Evolutionary conservation across 148 eudicot genomes (phyloP), one percentile per base, ranked within the genome.

Genomic region (Vaccinium darrowii): DNA sequence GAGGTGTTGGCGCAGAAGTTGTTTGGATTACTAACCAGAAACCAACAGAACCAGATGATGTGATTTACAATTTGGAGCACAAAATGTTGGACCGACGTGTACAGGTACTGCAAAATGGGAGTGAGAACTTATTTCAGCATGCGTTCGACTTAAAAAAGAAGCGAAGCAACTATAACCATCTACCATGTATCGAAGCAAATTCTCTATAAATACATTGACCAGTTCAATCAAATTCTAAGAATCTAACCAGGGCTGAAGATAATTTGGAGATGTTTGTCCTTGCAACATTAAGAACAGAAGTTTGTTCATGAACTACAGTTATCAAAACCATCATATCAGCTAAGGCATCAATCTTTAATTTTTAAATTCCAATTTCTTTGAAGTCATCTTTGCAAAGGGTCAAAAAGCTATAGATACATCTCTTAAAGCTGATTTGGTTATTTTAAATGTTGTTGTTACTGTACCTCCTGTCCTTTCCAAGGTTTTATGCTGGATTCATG

Each of bases 401-500:
- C 91, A 93, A 84, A 91, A 95, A 91, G 94, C 98, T 88, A 88
- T 95, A 82, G 94, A 95, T 87, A 90, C 88, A 53, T 94, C 98
- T 86, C 88, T 95, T 81, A 93, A 92, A 91, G 97, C 98, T 86
- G 98, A 95, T 90, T 85, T 95, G 84, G 96, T 95, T 69, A 89
- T 95, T 85, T 84, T 95, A 86, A 95, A 95, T 85, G 94, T 96
- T 88, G 98, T 98, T 81, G 98, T 95, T 79, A 94, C 98, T 88
- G 98, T 94, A 23, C 90, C 91, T 88, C 95, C 80, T 75, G 95
- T 95, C 63, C 97, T 94, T 83, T 96, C 98, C 82, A 95, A 95
- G 93, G 88, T 95, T 78, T 93, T 95, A 89, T 95, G 98, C 98
- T 95, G 98, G 98, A 95, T 95, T 85, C 98, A 95, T 90, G 98